phyloP scores from a whole-genome alignment of 257 asterid species.

The Lycium ferocissimum region DNA sequence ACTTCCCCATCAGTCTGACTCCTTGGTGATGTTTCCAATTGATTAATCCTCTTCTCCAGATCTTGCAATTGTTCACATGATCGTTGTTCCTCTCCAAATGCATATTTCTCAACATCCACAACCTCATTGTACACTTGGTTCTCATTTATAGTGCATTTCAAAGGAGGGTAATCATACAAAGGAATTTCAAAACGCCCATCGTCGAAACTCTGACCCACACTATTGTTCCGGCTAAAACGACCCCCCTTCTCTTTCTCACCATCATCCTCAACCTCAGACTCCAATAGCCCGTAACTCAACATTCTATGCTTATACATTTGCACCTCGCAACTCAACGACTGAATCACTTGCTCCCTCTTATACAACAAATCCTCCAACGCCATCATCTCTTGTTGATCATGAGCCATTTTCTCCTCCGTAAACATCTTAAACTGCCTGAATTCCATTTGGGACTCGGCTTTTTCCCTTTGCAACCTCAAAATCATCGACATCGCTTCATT shows the following conservation, averaged over 20 bases:
- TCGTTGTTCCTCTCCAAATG: constrained; percentile 72
- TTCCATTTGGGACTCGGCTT: constrained; percentile 94
- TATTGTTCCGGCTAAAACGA: constrained; percentile 48
- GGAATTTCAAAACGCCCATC: constrained; percentile 58
- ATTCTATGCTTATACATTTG: constrained; percentile 80
- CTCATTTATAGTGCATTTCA: constrained; percentile 69
- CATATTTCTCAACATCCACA: constrained; percentile 75
- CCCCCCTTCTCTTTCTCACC: constrained; percentile 47
- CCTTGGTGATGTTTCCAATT: constrained; percentile 77
- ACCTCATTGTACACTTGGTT: constrained; percentile 58
- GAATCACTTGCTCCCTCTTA: constrained; percentile 80
- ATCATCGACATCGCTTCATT: constrained; percentile 98
- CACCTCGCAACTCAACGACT: constrained; percentile 79
- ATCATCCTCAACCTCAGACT: constrained; percentile 67
- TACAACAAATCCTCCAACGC: constrained; percentile 85
- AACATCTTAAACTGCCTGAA: constrained; percentile 85
- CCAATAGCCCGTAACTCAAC: constrained; percentile 88
- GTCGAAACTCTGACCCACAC: constrained; percentile 53
- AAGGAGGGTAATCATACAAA: constrained; percentile 71
- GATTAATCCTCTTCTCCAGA: constrained; percentile 76
- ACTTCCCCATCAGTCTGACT: constrained; percentile 65
- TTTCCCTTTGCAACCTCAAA: constrained; percentile 90
- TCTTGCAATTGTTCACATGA: constrained; percentile 66
- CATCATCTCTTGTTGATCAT: constrained; percentile 77
- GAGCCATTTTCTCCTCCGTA: constrained; percentile 93